Base-by-base conservation (phyloP, 768 basidiomycete genomes). In the Mycena vulgaris region DNA sequence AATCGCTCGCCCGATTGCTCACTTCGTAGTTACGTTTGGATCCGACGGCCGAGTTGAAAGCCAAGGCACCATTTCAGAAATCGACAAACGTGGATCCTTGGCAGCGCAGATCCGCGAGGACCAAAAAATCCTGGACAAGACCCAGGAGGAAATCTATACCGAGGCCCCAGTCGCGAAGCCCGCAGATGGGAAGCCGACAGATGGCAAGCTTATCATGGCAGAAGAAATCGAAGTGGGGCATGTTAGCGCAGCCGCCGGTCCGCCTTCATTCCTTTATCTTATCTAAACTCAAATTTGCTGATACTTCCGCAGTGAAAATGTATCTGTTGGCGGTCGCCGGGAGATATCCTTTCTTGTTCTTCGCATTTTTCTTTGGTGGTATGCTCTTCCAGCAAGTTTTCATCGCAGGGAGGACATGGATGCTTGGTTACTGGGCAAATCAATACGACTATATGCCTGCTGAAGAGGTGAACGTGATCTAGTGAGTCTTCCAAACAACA, bases 211-310 rank as follows among this genome's bases (percentile, higher is more conserved):
- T 9, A 86, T 92, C 47, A 76, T 90, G 13, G 86, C 85, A 0
- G 92, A 93, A 75, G 92, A 93, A 74, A 83, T 91, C 5, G 30
- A 53, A 53, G 21, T 53, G 30, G 91, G 91, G 1, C 88, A 87
- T 68, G 85, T 92, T 30, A 85, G 86, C 45, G 88, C 85, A 84
- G 52, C 55, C 21, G 61, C 70, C 6, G 45, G 70, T 72, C 27
- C 23, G 71, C 27, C 21, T 31, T 56, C 40, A 3, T 21, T 40
- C n/a, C 37, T 1, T 2, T 27, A 27, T 27, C 21, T 21, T 11
- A 16, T 25, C 28, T 62, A n/a, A 3, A 37, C 31, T 7, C 49
- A 47, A 7, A 64, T 55, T 31, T 16, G n/a, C n/a, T n/a, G n/a
- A n/a, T n/a, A n/a, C 5, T 11, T 11, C 10, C 40, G 3, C 56